These are phyloP conservation scores for Pichia sp. DNA, from an alignment of 1,139 yeast genomes.

Conservation along the genomic window DNA sequence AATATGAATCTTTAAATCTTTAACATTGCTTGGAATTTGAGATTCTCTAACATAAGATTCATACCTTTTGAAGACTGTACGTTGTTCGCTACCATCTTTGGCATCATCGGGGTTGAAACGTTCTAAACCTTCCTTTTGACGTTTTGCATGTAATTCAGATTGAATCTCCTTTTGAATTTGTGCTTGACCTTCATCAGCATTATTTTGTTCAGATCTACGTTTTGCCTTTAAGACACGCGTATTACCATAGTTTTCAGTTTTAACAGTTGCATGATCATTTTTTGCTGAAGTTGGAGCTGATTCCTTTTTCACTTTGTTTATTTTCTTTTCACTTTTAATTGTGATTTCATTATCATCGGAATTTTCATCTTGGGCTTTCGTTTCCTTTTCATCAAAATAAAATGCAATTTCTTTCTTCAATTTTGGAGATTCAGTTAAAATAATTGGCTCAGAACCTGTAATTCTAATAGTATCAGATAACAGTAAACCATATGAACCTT, in stretches of 20 bases:
- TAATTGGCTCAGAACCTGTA: conserved; percentile 52
- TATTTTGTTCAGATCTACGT: conserved; percentile 68
- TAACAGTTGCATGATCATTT: conserved; percentile 22
- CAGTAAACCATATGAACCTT: conserved; percentile 59
- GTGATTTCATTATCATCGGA: neutral
- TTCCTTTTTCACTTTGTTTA: conserved; percentile 4
- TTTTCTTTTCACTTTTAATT: conserved; percentile 5
- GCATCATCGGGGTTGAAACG: conserved; percentile 75
- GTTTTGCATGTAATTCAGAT: conserved; percentile 70
- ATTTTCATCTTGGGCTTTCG: conserved; percentile 2
- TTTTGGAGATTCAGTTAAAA: conserved; percentile 73
- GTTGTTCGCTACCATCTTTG: conserved; percentile 54
- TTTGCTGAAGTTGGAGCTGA: conserved; percentile 4
- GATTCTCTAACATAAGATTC: conserved; percentile 92
- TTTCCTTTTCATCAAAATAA: conserved; percentile 60
- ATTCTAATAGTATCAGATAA: conserved; percentile 81
- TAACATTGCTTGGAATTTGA: conserved; percentile 78
- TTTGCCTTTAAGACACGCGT: conserved; percentile 71
- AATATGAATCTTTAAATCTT: conserved; percentile 80
- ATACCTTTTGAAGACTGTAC: conserved; percentile 78
- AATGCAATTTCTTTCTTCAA: conserved; percentile 71
- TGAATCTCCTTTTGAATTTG: conserved; percentile 81
- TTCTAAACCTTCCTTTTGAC: conserved; percentile 79
- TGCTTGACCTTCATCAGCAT: conserved; percentile 75
- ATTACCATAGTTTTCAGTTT: conserved; percentile 32